These are phyloP conservation scores for Lyophyllum atratum DNA, from an alignment of 768 basidiomycete genomes.

Conservation along the genomic window DNA sequence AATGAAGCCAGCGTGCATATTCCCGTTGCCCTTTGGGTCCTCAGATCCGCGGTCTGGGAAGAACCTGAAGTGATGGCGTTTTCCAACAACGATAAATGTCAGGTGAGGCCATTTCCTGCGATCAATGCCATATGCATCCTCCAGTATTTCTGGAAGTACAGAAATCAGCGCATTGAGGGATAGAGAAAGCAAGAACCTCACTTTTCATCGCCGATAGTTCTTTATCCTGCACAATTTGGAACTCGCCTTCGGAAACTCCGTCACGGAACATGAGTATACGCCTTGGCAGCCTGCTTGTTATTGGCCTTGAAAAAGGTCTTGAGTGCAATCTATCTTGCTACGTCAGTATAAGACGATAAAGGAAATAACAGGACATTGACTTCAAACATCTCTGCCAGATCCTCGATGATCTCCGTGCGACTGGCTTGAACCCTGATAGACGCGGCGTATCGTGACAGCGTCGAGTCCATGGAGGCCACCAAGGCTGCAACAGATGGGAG, in stretches of 20 bases:
- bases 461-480: constrained; percentile 55
- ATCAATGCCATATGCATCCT: constrained; percentile 40
- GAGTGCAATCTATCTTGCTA: constrained; percentile 13
- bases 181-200: neutral
- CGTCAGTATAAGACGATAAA: neutral
- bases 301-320: constrained; percentile 10
- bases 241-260: constrained; percentile 36
- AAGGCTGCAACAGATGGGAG: constrained; percentile 30
- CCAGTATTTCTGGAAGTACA: neutral
- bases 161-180: neutral
- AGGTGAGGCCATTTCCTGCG: constrained; percentile 43
- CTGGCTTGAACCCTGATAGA: constrained; percentile 52
- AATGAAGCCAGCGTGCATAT: constrained; percentile 55
- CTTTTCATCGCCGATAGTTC: constrained; percentile 23
- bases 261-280: constrained; percentile 30
- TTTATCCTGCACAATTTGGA: constrained; percentile 18
- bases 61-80: constrained; percentile 52
- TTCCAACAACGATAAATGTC: constrained; percentile 63
- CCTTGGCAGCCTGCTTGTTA: constrained; percentile 3
- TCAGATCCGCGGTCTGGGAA: constrained; percentile 46
- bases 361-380: constrained; percentile 22
- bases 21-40: constrained; percentile 59
- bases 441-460: constrained; percentile 54
- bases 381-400: constrained; percentile 52
- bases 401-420: constrained; percentile 58